These are phyloP conservation scores for Stephania cephalantha DNA, from an alignment of 164 flowering plant species.

Conservation along the genomic window DNA sequence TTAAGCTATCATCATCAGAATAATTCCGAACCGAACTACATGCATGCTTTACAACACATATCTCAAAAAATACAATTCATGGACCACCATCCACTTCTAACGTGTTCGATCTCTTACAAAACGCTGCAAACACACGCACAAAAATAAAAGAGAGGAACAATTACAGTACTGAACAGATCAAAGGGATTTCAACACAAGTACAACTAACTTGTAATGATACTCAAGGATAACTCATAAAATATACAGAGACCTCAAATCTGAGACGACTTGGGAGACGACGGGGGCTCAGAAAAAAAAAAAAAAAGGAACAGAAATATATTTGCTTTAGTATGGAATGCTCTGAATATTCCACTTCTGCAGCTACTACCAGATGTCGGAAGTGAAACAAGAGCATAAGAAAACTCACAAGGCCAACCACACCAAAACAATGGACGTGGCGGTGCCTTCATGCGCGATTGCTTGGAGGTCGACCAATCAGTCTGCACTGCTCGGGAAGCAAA, in stretches of 20 bases:
- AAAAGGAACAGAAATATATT: constrained; percentile 2
- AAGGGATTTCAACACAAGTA: background rate
- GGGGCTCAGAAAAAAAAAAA: constrained; percentile 2
- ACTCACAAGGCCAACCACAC: constrained; percentile 1
- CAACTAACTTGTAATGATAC: constrained; percentile 2
- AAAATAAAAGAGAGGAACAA: background rate
- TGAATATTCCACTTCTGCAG: constrained; percentile 26
- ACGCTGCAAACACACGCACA: background rate
- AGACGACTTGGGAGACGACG: constrained; percentile 1
- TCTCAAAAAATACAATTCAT: background rate
- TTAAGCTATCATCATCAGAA: no score
- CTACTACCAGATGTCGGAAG: constrained; percentile 20
- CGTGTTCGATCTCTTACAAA: constrained; percentile 3
- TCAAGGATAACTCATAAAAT: constrained; percentile 18
- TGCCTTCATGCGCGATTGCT: constrained; percentile 23
- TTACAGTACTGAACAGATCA: background rate
- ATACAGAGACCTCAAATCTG: constrained; percentile 21
- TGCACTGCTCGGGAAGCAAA: constrained; percentile 93
- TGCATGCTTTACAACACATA: constrained; percentile 1
- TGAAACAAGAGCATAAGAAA: constrained; percentile 19
- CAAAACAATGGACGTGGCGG: background rate
- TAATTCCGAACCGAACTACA: background rate
- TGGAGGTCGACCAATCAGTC: constrained; percentile 78
- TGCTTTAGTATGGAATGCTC: constrained; percentile 17
- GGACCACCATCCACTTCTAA: background rate